These are phyloP conservation scores for Macrophomina tecta DNA, from an alignment of 2,329 filamentous ascomycete species.

Conservation along the genomic window DNA sequence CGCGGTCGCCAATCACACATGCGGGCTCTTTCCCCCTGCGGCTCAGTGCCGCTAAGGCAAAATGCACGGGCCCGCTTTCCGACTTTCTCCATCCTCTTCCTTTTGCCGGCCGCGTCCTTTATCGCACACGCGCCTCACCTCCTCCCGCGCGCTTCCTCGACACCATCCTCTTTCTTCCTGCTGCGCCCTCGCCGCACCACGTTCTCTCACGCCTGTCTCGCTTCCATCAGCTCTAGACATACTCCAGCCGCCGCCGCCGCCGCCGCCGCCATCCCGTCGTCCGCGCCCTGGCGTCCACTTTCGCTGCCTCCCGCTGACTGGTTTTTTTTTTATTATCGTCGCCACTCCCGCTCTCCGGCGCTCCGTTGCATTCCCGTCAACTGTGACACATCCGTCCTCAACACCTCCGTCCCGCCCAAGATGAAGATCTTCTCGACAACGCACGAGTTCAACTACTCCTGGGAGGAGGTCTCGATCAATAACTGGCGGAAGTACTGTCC, in stretches of 20 bases:
- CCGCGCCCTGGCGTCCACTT: conserved; percentile 2
- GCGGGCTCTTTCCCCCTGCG: conserved; percentile 17
- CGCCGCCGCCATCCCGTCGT: conserved; percentile 2
- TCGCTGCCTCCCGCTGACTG: conserved; percentile 22
- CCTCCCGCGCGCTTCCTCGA: background rate
- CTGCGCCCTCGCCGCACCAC: conserved; percentile 7
- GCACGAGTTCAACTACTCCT: conserved; percentile 95
- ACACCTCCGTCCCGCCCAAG: background rate
- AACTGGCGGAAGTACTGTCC: conserved; percentile 99
- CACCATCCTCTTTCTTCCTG: background rate
- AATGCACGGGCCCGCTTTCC: conserved; percentile 15
- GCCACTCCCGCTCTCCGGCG: background rate
- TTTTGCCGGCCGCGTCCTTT: conserved; percentile 16
- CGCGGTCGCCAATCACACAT: conserved; percentile 11
- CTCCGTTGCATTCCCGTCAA: background rate
- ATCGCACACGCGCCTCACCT: conserved; percentile 17
- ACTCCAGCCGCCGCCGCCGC: background rate
- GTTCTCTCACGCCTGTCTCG: background rate
- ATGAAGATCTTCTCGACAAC: conserved; percentile 97
- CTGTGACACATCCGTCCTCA: conserved; percentile 35
- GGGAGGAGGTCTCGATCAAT: conserved; percentile 95
- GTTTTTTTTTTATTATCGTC: background rate
- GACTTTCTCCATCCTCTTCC: conserved; percentile 23
- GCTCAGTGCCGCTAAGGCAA: conserved; percentile 4
- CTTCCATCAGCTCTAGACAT: background rate